phyloP scores from a whole-genome alignment of 2,329 filamentous ascomycete genomes.

The Penicillium hesseltinei region DNA sequence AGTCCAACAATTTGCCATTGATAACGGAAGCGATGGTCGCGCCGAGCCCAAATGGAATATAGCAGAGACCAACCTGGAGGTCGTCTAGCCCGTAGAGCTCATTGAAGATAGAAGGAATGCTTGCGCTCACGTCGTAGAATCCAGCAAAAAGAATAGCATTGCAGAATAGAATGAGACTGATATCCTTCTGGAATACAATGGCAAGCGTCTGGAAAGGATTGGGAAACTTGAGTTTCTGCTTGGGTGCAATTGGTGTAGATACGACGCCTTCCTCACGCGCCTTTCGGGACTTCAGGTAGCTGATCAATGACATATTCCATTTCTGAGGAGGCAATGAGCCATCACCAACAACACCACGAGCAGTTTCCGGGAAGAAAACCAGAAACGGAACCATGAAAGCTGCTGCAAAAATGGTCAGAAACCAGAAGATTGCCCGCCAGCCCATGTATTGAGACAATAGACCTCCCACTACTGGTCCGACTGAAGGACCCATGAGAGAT shows the following conservation, averaged over 20 bases:
- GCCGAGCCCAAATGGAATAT: conserved; percentile 44
- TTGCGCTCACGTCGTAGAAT: conserved; percentile 45
- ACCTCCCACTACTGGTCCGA: conserved; percentile 40
- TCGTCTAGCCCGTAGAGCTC: conserved; percentile 41
- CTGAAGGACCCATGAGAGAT: conserved; percentile 33
- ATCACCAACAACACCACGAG: conserved; percentile 39
- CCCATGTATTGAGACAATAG: conserved; percentile 38
- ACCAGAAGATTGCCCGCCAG: conserved; percentile 48
- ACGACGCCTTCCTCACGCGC: conserved; percentile 11
- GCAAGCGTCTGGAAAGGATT: conserved; percentile 42
- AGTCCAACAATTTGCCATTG: conserved; percentile 44
- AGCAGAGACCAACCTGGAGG: conserved; percentile 44
- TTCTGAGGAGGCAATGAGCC: conserved; percentile 36
- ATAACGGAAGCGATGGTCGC: conserved; percentile 41
- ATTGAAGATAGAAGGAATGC: conserved; percentile 38
- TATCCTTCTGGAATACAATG: conserved; percentile 37
- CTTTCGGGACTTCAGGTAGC: conserved; percentile 29
- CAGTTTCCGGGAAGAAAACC: conserved; percentile 39
- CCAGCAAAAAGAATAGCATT: conserved; percentile 42
- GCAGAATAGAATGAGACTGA: conserved; percentile 37
- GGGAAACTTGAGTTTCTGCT: conserved; percentile 30
- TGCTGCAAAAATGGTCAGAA: conserved; percentile 49
- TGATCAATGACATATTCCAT: conserved; percentile 39
- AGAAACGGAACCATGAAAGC: conserved; percentile 38
- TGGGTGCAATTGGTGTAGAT: conserved; percentile 7